Evolutionary conservation across 768 basidiomycete genomes (phyloP), one percentile per base, ranked within the genome.

Genomic region (Amanita pseudoporphyria): DNA sequence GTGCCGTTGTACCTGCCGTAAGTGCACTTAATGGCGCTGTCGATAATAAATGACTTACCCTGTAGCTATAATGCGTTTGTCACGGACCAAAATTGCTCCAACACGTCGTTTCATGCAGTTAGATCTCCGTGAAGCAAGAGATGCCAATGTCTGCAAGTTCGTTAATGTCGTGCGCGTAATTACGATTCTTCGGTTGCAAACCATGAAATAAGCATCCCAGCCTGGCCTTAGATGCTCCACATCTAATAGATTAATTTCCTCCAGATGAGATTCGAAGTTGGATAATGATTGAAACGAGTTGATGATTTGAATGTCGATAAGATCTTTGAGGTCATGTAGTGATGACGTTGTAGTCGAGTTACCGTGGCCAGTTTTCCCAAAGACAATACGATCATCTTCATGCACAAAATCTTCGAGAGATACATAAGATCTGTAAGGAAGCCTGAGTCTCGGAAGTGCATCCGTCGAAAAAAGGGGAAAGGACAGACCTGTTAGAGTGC

Each of bases 181-280:
- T 32, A 39, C 9, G 41, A 9, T 14, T 10, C 18, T 16, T 22
- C 12, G 1, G 19, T 1, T 42, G 49, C 74, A 52, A 52, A 86
- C 91, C 95, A 98, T 98, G 64, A 98, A 98, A 65, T 98, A 98
- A 0, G 83, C 80, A 62, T 98, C 95, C 95, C 95, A 98, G 13
- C 77, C 75, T 2, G 95, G 95, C 41, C 95, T 73, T 24, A 96
- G 65, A 49, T 89, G 79, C 57, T 87, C 82, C 1, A 75, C 66
- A 59, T 93, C 76, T 30, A 82, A 59, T 6, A 97, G 64, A 60
- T 94, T 71, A 35, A 95, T 56, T 2, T 67, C 60, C 52, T 87
- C 82, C 9, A 98, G 67, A 59, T 94, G 71, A 10, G 60, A 54
- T 57, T 82, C 68, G 0, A 97, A 67, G 3, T 69, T 69, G n/a